phyloP scores from a whole-genome alignment of 345 rosid genomes.

The Hibiscus syriacus region DNA sequence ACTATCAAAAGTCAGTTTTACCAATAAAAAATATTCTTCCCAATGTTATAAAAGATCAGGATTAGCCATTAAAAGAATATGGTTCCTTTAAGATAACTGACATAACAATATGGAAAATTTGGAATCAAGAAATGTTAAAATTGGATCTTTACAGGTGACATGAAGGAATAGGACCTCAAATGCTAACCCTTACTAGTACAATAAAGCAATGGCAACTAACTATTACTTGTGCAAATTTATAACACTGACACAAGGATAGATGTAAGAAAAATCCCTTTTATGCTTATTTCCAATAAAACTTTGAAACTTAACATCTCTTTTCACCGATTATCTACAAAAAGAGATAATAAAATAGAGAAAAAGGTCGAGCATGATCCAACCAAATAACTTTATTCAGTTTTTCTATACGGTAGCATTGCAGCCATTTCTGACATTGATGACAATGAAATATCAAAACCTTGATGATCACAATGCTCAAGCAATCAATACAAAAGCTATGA shows the following conservation, averaged over 20 bases:
- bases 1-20: background rate
- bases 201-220: background rate
- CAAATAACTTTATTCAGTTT: background rate
- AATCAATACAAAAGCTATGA: background rate
- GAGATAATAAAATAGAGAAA: background rate
- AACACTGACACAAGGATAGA: background rate
- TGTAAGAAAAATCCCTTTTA: background rate
- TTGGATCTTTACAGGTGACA: background rate
- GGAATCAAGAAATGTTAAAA: background rate
- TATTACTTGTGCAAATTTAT: no score
- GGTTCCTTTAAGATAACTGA: no score
- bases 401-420: background rate
- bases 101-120: background rate
- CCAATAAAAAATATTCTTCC: background rate
- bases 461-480: background rate
- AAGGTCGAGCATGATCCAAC: background rate
- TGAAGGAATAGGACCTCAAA: background rate
- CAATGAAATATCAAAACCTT: background rate
- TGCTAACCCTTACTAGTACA: background rate
- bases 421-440: background rate
- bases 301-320: background rate
- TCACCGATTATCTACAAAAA: background rate
- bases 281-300: background rate
- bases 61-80: background rate
- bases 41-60: background rate